These are phyloP conservation scores for Gamsiella multidivaricata DNA, from an alignment of 192 early-diverging fungal species.

Conservation along the genomic window DNA sequence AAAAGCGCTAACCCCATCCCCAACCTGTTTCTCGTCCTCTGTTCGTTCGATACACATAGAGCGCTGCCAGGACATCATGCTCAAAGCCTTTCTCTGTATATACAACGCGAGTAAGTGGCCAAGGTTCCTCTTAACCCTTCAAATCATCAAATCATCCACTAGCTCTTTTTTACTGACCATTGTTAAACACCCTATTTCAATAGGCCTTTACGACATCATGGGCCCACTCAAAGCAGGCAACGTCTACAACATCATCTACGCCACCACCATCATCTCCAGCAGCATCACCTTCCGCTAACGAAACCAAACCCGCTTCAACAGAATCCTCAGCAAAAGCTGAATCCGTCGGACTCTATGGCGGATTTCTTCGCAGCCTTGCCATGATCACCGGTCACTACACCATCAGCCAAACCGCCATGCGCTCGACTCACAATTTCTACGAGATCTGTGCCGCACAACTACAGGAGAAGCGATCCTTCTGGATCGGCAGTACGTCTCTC, in stretches of 20 bases:
- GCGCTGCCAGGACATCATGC: slow-evolving; percentile 6
- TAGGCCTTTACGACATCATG: slow-evolving; percentile 38
- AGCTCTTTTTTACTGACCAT: not conserved
- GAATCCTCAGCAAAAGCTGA: not conserved
- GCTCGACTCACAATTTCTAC: slow-evolving; percentile 61
- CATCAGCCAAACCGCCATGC: slow-evolving; percentile 62
- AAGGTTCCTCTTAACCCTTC: too few species aligned
- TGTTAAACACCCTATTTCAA: not conserved
- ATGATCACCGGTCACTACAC: slow-evolving; percentile 64
- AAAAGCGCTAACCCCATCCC: not conserved
- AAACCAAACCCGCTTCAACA: not conserved
- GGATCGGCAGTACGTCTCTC: slow-evolving; percentile 54
- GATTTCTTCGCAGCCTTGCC: slow-evolving; percentile 51
- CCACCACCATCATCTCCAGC: slow-evolving; percentile 4
- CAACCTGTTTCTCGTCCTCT: not conserved
- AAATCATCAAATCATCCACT: not conserved
- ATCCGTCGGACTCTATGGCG: slow-evolving; percentile 32
- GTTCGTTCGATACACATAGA: slow-evolving; percentile 10
- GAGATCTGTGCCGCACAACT: slow-evolving; percentile 60
- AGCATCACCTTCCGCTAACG: slow-evolving; percentile 17
- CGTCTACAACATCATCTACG: not conserved
- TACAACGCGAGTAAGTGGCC: slow-evolving; percentile 27
- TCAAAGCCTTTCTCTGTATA: slow-evolving; percentile 18
- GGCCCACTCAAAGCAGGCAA: slow-evolving; percentile 11
- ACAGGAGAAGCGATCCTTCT: slow-evolving; percentile 60